A percentile compares a stretch with the other conserved stretches of the same genome.
Evolutionary conservation across 257 asterid genomes (phyloP).

Genomic region (Knoxia roxburghii): DNA sequence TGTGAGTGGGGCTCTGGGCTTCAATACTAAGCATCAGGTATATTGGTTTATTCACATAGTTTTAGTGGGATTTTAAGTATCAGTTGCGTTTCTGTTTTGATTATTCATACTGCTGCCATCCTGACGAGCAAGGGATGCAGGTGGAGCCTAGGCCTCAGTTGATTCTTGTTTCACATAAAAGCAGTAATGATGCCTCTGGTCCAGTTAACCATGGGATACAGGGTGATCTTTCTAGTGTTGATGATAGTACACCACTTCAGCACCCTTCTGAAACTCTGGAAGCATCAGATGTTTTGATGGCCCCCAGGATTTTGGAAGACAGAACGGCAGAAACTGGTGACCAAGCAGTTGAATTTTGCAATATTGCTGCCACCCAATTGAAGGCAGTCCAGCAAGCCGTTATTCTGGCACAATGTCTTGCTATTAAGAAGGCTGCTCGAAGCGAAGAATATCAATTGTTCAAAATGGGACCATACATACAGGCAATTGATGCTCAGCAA

Average conservation of each 20-base stretch:
- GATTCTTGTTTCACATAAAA: constrained; percentile 48
- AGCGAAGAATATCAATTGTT: constrained; percentile 72
- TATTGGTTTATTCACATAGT: constrained; percentile 1
- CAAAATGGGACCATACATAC: constrained; percentile 95
- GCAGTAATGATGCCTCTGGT: constrained; percentile 23
- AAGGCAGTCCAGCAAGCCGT: constrained; percentile 74
- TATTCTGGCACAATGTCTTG: constrained; percentile 66
- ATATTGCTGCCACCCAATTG: constrained; percentile 41
- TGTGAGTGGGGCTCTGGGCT: constrained; percentile 82
- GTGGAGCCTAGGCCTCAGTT: constrained; percentile 80
- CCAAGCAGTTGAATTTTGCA: constrained; percentile 29
- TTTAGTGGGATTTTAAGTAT: constrained; percentile 1
- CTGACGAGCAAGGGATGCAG: constrained; percentile 36
- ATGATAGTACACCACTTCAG: constrained; percentile 29
- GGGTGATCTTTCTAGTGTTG: constrained; percentile 17
- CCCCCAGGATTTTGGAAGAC: constrained; percentile 59
- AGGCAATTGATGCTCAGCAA: constrained; percentile 85
- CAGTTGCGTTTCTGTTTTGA: background rate
- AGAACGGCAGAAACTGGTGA: constrained; percentile 31
- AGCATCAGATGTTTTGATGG: constrained; percentile 74
- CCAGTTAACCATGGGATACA: constrained; percentile 26
- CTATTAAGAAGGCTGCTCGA: constrained; percentile 61
- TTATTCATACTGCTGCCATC: background rate
- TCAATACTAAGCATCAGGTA: constrained; percentile 91
- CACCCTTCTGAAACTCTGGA: constrained; percentile 51